Conservation (phyloP, 2,329 filamentous ascomycete species). For the Arthrobotrys megalospora region DNA sequence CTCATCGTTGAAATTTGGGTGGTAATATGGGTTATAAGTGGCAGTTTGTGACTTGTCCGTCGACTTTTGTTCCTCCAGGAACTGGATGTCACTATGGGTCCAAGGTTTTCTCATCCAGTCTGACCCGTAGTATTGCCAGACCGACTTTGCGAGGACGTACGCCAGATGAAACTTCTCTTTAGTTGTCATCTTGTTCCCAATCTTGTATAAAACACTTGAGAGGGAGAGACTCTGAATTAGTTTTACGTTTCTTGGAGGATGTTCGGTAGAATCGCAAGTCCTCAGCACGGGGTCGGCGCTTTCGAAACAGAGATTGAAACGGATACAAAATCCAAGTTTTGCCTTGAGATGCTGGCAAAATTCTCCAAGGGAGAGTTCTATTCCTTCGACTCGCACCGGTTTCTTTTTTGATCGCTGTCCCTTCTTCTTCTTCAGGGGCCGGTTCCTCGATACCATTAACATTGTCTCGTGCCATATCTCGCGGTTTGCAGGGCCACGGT, state of each 20-base stretch:
- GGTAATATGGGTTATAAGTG: constrained; percentile 44
- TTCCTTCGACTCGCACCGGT: background rate
- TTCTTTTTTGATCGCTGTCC: background rate
- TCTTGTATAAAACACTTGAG: constrained; percentile 28
- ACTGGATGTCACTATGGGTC: constrained; percentile 57
- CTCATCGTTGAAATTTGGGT: constrained; percentile 29
- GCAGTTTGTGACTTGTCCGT: constrained; percentile 1
- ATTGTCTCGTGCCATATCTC: constrained; percentile 52
- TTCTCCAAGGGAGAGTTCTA: constrained; percentile 33
- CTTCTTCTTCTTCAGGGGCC: constrained; percentile 16
- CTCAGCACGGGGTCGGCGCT: constrained; percentile 34
- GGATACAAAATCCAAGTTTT: constrained; percentile 37
- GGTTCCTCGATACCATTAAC: constrained; percentile 41
- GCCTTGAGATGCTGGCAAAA: constrained; percentile 48
- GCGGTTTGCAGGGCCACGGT: background rate
- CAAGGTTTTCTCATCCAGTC: constrained; percentile 58
- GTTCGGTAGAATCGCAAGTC: background rate
- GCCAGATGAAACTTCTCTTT: constrained; percentile 46
- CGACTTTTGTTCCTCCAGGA: constrained; percentile 40
- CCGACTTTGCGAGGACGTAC: constrained; percentile 48
- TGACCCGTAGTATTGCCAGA: constrained; percentile 58
- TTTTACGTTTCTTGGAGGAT: constrained; percentile 22
- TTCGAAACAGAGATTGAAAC: constrained; percentile 44
- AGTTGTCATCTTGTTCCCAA: constrained; percentile 40
- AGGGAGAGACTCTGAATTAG: constrained; percentile 26